A percentile compares a stretch with the other conserved stretches of the same genome.
phyloP scores from a whole-genome alignment of 108 stramenopile species.

The Cyclotella distinguenda region DNA sequence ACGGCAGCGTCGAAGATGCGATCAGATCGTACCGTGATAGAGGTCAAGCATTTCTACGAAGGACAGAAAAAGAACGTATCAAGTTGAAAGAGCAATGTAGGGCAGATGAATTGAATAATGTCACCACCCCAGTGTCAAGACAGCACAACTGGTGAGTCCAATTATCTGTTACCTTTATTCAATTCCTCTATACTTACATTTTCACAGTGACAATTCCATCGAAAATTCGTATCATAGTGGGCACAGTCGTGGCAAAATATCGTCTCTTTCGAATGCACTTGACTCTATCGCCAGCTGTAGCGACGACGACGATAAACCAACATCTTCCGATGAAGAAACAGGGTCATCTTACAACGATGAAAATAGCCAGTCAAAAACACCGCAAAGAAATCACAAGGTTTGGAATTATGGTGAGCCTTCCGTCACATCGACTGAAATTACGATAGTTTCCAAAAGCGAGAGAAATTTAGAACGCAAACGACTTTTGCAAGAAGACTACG shows the following conservation, averaged over 20 bases:
- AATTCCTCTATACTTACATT: not conserved
- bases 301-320: conserved; percentile 21
- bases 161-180: not conserved
- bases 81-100: conserved; percentile 18
- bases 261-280: conserved; percentile 24
- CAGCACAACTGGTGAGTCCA: conserved; percentile 13
- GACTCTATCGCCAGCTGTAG: conserved; percentile 37
- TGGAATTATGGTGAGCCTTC: conserved; percentile 37
- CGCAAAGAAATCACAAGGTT: conserved; percentile 8
- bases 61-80: conserved; percentile 28
- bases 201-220: not conserved
- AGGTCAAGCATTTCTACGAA: conserved; percentile 23
- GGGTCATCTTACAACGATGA: conserved; percentile 8
- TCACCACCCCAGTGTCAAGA: conserved; percentile 3
- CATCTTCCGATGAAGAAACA: conserved; percentile 29
- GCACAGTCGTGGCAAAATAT: conserved; percentile 30
- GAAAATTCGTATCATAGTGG: conserved; percentile 1
- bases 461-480: conserved; percentile 29
- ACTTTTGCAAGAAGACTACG: conserved; percentile 35
- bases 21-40: conserved; percentile 29
- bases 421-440: conserved; percentile 5
- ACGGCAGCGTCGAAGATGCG: conserved; percentile 12
- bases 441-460: conserved; percentile 19
- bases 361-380: not conserved
- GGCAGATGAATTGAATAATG: conserved; percentile 23